Percentiles rank a stretch among this genome's conserved stretches.
These are phyloP conservation scores for Pyricularia sp. DNA, from an alignment of 2,329 filamentous ascomycete species.

Conservation along the genomic window DNA sequence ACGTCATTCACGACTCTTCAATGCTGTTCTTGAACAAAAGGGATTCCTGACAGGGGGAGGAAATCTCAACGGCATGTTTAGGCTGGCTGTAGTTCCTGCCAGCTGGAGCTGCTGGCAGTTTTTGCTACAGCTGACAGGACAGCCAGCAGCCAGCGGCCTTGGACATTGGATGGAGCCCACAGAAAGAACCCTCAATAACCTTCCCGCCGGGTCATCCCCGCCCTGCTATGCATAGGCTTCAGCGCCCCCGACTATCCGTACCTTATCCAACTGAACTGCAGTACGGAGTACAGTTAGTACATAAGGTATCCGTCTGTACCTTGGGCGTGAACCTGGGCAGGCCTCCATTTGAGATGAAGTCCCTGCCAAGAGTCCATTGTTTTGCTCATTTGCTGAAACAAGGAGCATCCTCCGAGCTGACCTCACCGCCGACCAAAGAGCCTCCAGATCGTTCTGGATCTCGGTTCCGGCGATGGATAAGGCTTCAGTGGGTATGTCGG, in stretches of 20 bases:
- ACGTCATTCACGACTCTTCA: not conserved
- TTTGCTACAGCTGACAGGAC: not conserved
- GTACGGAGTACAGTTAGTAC: too few relatives aligned
- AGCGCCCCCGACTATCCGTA: not conserved
- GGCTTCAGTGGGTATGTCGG: conserved; percentile 23
- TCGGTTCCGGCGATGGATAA: conserved; percentile 12
- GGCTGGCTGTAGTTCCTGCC: not conserved
- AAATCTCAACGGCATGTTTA: not conserved
- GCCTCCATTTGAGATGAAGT: not conserved
- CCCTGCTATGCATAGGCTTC: not conserved
- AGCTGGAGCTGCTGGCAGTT: not conserved
- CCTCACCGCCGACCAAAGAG: conserved; percentile 14
- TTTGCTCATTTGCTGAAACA: not conserved
- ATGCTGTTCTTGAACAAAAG: not conserved
- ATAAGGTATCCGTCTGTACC: not conserved
- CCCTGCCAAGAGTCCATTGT: not conserved
- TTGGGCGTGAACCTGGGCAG: not conserved
- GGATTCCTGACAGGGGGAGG: not conserved
- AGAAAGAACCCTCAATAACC: not conserved
- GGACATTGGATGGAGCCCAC: not conserved
- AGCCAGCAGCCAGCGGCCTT: not conserved
- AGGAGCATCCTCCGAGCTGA: not conserved
- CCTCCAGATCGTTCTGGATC: conserved; percentile 17
- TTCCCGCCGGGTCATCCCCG: not conserved
- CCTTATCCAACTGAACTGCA: not conserved